A percentile compares a stretch with the other conserved stretches of the same genome.
Conservation (phyloP, 345 rosid species). For the Physaria fendleri region DNA sequence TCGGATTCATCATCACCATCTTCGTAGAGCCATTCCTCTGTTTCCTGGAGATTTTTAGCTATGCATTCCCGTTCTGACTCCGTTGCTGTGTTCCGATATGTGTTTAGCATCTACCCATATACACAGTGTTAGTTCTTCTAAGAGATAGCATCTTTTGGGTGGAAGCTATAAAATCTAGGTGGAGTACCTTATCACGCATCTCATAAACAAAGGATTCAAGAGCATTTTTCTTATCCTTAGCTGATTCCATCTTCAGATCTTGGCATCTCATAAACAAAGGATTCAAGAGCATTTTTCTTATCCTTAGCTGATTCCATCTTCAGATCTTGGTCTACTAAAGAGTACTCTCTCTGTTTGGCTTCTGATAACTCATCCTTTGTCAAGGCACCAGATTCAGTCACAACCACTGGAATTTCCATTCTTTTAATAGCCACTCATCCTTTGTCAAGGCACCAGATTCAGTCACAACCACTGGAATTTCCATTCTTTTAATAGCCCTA, state of each 20-base stretch:
- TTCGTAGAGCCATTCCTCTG: slow-evolving; percentile 83
- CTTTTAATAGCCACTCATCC: slow-evolving; percentile 37
- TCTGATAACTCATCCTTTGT: slow-evolving; percentile 44
- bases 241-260: slow-evolving; percentile 63
- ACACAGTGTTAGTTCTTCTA: background rate
- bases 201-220: slow-evolving; percentile 78
- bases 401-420: slow-evolving; percentile 48
- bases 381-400: slow-evolving; percentile 45
- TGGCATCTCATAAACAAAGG: slow-evolving; percentile 77
- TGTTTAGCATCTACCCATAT: slow-evolving; percentile 49
- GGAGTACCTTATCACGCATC: slow-evolving; percentile 70
- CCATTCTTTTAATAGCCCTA: slow-evolving; percentile 40
- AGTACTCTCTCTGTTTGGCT: slow-evolving; percentile 53
- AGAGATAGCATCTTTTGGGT: background rate
- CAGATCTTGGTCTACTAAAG: slow-evolving; percentile 53
- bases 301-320: slow-evolving; percentile 70
- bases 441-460: slow-evolving; percentile 50
- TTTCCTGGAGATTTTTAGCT: slow-evolving; percentile 56
- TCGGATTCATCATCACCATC: slow-evolving; percentile 81
- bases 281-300: slow-evolving; percentile 64
- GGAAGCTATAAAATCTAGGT: background rate
- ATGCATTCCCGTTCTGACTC: slow-evolving; percentile 56
- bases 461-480: slow-evolving; percentile 47
- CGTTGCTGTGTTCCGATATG: slow-evolving; percentile 48
- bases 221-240: slow-evolving; percentile 69